Evolutionary conservation across 805 yeast genomes (phyloP), one percentile per base, ranked within the genome.

Genomic region (Saccharomycopsis fibuligera): DNA sequence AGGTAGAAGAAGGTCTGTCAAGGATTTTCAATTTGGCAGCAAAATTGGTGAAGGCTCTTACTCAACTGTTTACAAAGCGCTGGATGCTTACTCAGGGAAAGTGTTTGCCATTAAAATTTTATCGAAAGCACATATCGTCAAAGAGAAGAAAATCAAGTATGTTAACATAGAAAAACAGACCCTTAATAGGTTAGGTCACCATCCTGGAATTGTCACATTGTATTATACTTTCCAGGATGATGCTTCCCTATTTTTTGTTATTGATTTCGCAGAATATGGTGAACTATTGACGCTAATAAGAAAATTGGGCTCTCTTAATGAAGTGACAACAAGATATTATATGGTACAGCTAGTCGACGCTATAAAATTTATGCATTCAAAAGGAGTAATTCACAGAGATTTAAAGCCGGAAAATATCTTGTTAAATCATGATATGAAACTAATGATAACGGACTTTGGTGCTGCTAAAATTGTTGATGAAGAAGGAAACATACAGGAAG

Each of bases 221-320:
- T 86, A 87, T 66, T 93, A 86, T 65, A 93, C 99, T 1, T 93
- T 93, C 67, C 99, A 93, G 64, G 99, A 93, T 63, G 87, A 86
- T 40, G 76, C 79, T 51, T 82, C 88, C 30, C 69, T 93, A 35
- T 93, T 88, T 62, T 93, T 90, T 64, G 99, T 91, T 33, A 76
- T 93, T 47, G 98, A 93, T 64, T 86, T 81, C 61, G 98, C 98
- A 2, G 84, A 91, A 51, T 87, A 89, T 58, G 99, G 99, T n/a
- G 99, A 93, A 65, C 68, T 93, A 44, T 71, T 93, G 31, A 78
- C 88, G 1, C 71, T 91, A 46, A 81, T 93, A 46, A 79, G 90
- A 53, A 81, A 79, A 58, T 69, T 76, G 55, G 96, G 96, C 6
- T 79, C 89, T 2, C 68, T 91, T 31, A 81, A 83, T 59, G 95